Evolutionary conservation across 2,329 filamentous ascomycete species (phyloP).

Genomic region (Keithomyces neogunnii): DNA sequence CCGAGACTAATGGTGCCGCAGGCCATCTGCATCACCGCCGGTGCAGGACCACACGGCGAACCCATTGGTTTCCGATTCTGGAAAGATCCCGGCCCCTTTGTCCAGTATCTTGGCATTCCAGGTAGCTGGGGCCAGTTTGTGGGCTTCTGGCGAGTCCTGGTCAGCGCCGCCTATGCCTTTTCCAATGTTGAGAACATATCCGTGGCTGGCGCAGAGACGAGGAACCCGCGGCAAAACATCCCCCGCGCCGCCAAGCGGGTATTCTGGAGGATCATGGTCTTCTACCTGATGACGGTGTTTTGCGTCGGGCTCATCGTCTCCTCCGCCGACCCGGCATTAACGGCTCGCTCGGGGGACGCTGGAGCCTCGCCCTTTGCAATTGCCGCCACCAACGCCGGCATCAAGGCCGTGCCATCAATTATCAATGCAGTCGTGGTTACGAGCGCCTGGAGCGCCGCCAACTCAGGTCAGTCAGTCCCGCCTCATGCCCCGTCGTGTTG

Average conservation of each 20-base stretch:
- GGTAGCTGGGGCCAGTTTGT: conserved; percentile 44
- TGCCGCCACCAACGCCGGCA: conserved; percentile 40
- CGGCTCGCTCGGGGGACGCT: conserved; percentile 27
- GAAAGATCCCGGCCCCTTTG: conserved; percentile 47
- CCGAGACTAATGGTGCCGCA: not conserved
- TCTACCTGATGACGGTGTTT: conserved; percentile 44
- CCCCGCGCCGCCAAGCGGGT: conserved; percentile 44
- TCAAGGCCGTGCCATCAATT: conserved; percentile 40
- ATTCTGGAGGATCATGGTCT: conserved; percentile 44
- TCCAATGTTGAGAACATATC: conserved; percentile 44
- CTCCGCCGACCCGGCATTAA: conserved; percentile 24
- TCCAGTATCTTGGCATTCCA: conserved; percentile 35
- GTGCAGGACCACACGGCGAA: conserved; percentile 27
- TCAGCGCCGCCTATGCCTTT: conserved; percentile 35
- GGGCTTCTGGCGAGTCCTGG: conserved; percentile 25
- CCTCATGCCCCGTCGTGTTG: not conserved
- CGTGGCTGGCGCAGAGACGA: conserved; percentile 35
- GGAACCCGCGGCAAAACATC: conserved; percentile 38
- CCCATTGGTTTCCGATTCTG: conserved; percentile 56
- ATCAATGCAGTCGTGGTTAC: conserved; percentile 40
- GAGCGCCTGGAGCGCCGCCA: conserved; percentile 12
- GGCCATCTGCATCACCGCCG: conserved; percentile 8
- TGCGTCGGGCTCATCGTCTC: conserved; percentile 42
- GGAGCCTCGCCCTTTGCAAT: conserved; percentile 40
- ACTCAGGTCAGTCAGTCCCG: conserved; percentile 7